A percentile compares a stretch with the other conserved stretches of the same genome.
Conservation (phyloP, 306 rosid species). For the Pterocarpus santalinus region DNA sequence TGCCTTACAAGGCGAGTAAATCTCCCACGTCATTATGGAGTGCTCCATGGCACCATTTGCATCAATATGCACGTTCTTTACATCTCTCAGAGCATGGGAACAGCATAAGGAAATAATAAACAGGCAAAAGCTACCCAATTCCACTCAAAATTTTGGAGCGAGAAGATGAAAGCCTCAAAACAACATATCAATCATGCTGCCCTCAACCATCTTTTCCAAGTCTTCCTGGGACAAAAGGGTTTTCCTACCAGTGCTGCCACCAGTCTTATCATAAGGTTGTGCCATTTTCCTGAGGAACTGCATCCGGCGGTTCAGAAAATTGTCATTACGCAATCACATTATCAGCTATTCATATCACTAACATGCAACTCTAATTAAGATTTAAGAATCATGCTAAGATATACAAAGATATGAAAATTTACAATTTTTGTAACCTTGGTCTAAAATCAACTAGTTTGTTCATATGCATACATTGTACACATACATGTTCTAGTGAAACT, state of each 20-base stretch:
- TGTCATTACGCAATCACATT: conserved; percentile 16
- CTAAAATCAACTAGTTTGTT: neutral
- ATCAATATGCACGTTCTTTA: conserved; percentile 20
- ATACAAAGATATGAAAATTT: neutral
- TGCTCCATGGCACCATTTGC: conserved; percentile 7
- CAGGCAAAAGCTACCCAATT: conserved; percentile 17
- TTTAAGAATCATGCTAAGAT: neutral
- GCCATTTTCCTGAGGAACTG: conserved; percentile 99
- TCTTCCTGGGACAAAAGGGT: conserved; percentile 86
- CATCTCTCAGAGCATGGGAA: neutral
- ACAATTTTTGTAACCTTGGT: conserved; percentile 35
- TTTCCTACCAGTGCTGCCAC: conserved; percentile 71
- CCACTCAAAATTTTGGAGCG: neutral
- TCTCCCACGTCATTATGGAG: neutral
- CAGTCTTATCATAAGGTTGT: conserved; percentile 90
- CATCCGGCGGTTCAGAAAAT: conserved; percentile 38
- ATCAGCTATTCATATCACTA: conserved; percentile 13
- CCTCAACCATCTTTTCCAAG: conserved; percentile 73
- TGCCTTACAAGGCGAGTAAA: neutral
- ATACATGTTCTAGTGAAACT: conserved; percentile 4
- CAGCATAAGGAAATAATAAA: conserved; percentile 12
- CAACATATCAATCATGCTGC: conserved; percentile 63
- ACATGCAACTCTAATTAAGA: conserved; percentile 9
- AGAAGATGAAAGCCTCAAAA: conserved; percentile 42
- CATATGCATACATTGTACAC: neutral